Conservation (phyloP, 371 early-diverging fungal species). For the Mucor saturninus region DNA sequence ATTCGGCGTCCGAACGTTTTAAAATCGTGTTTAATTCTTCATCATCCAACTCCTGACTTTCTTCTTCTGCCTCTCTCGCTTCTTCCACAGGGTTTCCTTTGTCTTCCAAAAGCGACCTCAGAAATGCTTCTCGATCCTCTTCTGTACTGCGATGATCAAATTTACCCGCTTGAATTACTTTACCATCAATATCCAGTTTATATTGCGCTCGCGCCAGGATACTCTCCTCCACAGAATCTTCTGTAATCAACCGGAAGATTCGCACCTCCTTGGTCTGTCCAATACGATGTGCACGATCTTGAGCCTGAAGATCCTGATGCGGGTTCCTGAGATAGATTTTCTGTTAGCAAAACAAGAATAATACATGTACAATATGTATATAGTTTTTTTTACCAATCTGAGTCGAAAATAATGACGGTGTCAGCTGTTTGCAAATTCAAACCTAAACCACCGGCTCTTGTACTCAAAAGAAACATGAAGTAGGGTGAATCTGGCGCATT, state of each 20-base stretch:
- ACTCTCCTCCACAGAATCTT: constrained; percentile 95
- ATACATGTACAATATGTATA: background rate
- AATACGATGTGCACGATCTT: constrained; percentile 99
- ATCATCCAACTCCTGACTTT: constrained; percentile 67
- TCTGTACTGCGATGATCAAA: constrained; percentile 96
- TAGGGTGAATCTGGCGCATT: constrained; percentile 84
- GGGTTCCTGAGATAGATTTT: constrained; percentile 75
- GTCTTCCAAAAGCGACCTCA: constrained; percentile 85
- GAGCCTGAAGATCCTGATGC: constrained; percentile 99
- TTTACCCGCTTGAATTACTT: constrained; percentile 99
- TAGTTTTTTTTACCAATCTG: constrained; percentile 83
- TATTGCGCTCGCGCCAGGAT: constrained; percentile 96
- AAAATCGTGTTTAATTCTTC: constrained; percentile 69
- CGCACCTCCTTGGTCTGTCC: constrained; percentile 99
- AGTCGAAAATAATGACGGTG: constrained; percentile 99
- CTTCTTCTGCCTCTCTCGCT: constrained; percentile 65
- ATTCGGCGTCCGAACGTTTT: constrained; percentile 55
- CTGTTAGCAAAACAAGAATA: background rate
- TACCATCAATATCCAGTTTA: constrained; percentile 97
- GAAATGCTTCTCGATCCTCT: constrained; percentile 89
- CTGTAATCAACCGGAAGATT: constrained; percentile 96
- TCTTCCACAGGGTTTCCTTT: constrained; percentile 60
- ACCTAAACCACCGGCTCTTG: constrained; percentile 99
- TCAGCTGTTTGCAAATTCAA: constrained; percentile 99
- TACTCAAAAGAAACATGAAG: constrained; percentile 96